Base-by-base conservation (phyloP, 148 eudicot genomes). In the Pharnaceum exiguum region DNA sequence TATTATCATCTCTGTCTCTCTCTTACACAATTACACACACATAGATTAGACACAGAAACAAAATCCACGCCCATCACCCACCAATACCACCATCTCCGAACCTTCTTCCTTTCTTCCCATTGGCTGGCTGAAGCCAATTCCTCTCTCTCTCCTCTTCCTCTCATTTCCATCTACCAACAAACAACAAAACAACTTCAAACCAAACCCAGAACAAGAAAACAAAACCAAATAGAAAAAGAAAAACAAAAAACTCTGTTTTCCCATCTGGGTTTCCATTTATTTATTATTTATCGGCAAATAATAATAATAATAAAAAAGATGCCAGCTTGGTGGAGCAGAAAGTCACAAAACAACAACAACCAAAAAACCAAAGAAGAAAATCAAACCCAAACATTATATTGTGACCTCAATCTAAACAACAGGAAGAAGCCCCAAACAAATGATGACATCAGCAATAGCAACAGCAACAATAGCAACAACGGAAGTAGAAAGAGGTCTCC, bases 321-420 rank as follows among this genome's bases (percentile, higher is more conserved):
- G 93, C 89, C 87, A 72, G 74, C 75, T 71, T 91, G 97, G 97
- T 87, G 91, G 87, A 62, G 75, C 16, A 80, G 75, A 71, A 80
- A 76, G 76, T 74, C 81, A 2, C 48, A 61, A 60, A 83, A n/a
- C n/a, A n/a, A n/a, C n/a, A n/a, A n/a, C n/a, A n/a, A n/a, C n/a
- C n/a, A n/a, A n/a, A n/a, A 72, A 62, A 63, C 40, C 72, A 87
- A 87, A 65, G 76, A 68, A 5, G 76, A 76, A 15, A 53, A 16
- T 29, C 42, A 56, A 16, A 16, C 43, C 62, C 52, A 55, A 32
- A 12, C 42, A 44, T 55, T 43, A 46, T 30, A 8, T 54, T 50
- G 37, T 28, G 65, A 36, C 30, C 57, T 4, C 56, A 54, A 33
- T 48, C 7, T 62, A n/a, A n/a, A n/a, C n/a, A n/a, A n/a, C 35